Conservation (phyloP, 2,329 filamentous ascomycete species). For the Microdochium nivale region DNA sequence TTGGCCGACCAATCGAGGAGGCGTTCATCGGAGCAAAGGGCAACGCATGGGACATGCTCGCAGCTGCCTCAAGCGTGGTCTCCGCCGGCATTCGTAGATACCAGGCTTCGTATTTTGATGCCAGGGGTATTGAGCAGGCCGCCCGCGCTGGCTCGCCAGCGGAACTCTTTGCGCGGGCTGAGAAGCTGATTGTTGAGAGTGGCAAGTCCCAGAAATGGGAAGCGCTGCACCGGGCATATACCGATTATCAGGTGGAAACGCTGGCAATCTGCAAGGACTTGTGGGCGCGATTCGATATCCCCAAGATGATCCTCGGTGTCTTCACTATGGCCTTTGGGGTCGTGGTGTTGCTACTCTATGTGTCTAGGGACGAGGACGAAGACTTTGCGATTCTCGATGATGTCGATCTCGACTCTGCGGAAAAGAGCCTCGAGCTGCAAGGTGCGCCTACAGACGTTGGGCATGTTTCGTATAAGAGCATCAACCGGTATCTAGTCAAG, state of each 20-base stretch:
- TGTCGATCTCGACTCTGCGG: constrained; percentile 48
- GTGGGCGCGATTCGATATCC: constrained; percentile 88
- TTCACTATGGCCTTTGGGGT: constrained; percentile 61
- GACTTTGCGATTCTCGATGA: constrained; percentile 46
- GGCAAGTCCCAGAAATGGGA: constrained; percentile 28
- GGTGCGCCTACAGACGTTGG: constrained; percentile 19
- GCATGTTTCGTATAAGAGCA: constrained; percentile 22
- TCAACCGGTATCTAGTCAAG: constrained; percentile 29
- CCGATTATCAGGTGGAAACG: constrained; percentile 69
- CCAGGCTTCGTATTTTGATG: constrained; percentile 71
- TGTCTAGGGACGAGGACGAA: constrained; percentile 48
- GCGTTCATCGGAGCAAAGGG: constrained; percentile 70
- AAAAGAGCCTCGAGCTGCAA: constrained; percentile 47
- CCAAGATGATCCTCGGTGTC: constrained; percentile 77
- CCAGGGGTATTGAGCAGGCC: constrained; percentile 58
- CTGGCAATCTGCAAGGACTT: constrained; percentile 71
- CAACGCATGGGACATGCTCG: constrained; percentile 68
- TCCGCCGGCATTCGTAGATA: constrained; percentile 85
- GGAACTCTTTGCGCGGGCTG: constrained; percentile 50
- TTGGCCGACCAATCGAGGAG: constrained; percentile 88
- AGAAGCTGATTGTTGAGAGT: constrained; percentile 20
- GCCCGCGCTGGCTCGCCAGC: constrained; percentile 44
- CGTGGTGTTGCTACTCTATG: constrained; percentile 63
- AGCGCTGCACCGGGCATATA: constrained; percentile 49
- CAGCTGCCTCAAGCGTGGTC: constrained; percentile 65